These are phyloP conservation scores for Populus hybrid DNA, from an alignment of 441 rosid species.

Conservation along the genomic window DNA sequence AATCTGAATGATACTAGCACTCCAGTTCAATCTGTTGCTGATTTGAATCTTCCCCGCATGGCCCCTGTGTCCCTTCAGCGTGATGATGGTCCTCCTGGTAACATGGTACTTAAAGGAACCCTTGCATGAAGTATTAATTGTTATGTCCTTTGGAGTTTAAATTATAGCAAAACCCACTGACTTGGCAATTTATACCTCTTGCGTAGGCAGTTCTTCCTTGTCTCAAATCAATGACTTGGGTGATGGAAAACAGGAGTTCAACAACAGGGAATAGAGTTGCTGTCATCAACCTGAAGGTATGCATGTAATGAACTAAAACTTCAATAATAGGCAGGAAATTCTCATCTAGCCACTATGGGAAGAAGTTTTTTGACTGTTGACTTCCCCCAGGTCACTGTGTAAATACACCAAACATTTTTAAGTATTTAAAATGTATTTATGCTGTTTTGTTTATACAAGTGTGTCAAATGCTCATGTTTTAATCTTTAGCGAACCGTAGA, in stretches of 20 bases:
- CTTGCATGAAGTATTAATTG: neutral
- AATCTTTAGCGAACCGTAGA: neutral
- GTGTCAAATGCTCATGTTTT: neutral
- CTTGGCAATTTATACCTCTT: conserved; percentile 21
- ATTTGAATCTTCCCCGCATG: conserved; percentile 83
- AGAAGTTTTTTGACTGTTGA: neutral
- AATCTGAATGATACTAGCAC: conserved; percentile 66
- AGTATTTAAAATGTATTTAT: neutral
- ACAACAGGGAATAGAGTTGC: conserved; percentile 76
- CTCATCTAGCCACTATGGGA: conserved; percentile 4
- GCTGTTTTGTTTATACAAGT: conserved; percentile 6
- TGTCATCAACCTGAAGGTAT: conserved; percentile 88
- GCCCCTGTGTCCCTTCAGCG: conserved; percentile 83
- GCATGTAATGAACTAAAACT: conserved; percentile 16
- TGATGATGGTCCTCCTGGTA: conserved; percentile 76
- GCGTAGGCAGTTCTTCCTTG: conserved; percentile 81
- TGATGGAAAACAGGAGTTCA: conserved; percentile 85
- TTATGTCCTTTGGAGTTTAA: conserved; percentile 12
- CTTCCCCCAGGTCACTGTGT: neutral
- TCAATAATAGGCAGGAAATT: neutral
- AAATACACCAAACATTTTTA: conserved; percentile 12
- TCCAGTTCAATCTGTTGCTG: conserved; percentile 65
- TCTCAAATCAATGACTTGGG: conserved; percentile 99
- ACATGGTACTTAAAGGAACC: conserved; percentile 45
- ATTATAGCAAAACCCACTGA: conserved; percentile 11